Conservation (phyloP, 768 basidiomycete genomes). For the Calvatia gigantea region DNA sequence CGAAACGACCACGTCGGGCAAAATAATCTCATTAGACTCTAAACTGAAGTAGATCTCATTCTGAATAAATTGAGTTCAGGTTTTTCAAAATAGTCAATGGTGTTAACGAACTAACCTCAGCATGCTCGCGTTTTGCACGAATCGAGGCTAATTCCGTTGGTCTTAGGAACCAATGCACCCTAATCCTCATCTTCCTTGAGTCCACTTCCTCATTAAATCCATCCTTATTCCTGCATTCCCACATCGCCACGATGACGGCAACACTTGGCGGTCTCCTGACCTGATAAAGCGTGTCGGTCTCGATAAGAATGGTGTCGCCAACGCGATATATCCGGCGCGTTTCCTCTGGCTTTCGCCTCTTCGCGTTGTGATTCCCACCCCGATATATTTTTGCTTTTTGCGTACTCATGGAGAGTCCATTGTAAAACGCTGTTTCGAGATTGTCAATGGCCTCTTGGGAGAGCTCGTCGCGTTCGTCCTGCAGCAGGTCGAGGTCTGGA, state of each 20-base stretch:
- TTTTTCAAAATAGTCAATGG: not conserved
- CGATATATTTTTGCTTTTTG: slow-evolving; percentile 23
- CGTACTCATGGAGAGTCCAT: slow-evolving; percentile 28
- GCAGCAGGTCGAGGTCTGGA: slow-evolving; percentile 19
- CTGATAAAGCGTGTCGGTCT: slow-evolving; percentile 39
- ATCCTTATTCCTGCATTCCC: slow-evolving; percentile 42
- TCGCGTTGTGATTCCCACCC: slow-evolving; percentile 20
- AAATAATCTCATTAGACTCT: slow-evolving; percentile 41
- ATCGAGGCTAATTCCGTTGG: slow-evolving; percentile 60
- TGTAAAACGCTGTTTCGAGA: slow-evolving; percentile 33
- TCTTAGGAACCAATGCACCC: slow-evolving; percentile 75
- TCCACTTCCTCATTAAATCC: slow-evolving; percentile 27
- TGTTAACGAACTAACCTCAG: slow-evolving; percentile 41
- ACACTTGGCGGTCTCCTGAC: slow-evolving; percentile 51
- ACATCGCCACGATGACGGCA: slow-evolving; percentile 69
- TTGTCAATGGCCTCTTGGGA: slow-evolving; percentile 15
- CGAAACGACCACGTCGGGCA: slow-evolving; percentile 47
- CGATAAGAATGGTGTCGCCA: slow-evolving; percentile 68
- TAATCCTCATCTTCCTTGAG: slow-evolving; percentile 45
- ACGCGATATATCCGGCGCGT: slow-evolving; percentile 35
- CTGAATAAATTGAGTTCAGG: slow-evolving; percentile 32
- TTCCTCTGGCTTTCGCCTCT: slow-evolving; percentile 7
- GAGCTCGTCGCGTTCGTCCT: slow-evolving; percentile 16
- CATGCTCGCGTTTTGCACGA: slow-evolving; percentile 57
- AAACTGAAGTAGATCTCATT: slow-evolving; percentile 76